A percentile compares a stretch with the other conserved stretches of the same genome.
Conservation (phyloP, 768 basidiomycete species). For the Collybiopsis confluens region DNA sequence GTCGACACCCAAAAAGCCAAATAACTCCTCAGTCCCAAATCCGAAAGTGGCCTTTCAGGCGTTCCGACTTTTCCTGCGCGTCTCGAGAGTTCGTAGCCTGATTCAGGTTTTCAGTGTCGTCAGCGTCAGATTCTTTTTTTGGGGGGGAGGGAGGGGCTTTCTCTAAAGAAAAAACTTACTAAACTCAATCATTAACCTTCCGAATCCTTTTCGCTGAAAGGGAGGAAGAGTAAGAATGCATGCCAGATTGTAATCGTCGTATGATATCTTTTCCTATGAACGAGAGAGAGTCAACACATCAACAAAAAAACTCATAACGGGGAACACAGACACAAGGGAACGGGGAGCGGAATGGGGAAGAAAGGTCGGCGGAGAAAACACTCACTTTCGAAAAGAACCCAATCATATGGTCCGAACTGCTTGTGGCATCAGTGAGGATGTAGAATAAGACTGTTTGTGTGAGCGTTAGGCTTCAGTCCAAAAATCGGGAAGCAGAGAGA, state of each 20-base stretch:
- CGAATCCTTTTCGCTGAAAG: constrained; percentile 84
- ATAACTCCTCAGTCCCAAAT: constrained; percentile 88
- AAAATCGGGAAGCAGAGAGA: background rate
- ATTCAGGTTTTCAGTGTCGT: too few relatives aligned
- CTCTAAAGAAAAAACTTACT: too few relatives aligned
- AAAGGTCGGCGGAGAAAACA: too few relatives aligned
- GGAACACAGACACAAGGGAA: too few relatives aligned
- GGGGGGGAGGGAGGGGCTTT: background rate
- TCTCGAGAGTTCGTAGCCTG: constrained; percentile 91
- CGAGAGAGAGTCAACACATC: background rate
- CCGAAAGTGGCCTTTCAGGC: constrained; percentile 92
- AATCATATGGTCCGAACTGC: constrained; percentile 75
- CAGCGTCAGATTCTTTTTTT: background rate
- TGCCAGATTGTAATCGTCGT: constrained; percentile 96
- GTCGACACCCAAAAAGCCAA: constrained; percentile 84
- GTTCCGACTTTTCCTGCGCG: constrained; percentile 78
- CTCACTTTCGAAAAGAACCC: constrained; percentile 68
- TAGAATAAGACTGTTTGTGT: constrained; percentile 75
- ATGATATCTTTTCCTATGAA: constrained; percentile 83
- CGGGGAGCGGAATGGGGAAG: too few relatives aligned
- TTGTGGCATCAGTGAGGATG: constrained; percentile 80
- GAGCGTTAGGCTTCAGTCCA: too few relatives aligned
- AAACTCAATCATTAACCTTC: constrained; percentile 97
- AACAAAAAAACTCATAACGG: too few relatives aligned
- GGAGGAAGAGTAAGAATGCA: constrained; percentile 96